Percentiles rank a stretch among this genome's conserved stretches.
Conservation (phyloP, 2,329 filamentous ascomycete species). For the Neonectria magnoliae region DNA sequence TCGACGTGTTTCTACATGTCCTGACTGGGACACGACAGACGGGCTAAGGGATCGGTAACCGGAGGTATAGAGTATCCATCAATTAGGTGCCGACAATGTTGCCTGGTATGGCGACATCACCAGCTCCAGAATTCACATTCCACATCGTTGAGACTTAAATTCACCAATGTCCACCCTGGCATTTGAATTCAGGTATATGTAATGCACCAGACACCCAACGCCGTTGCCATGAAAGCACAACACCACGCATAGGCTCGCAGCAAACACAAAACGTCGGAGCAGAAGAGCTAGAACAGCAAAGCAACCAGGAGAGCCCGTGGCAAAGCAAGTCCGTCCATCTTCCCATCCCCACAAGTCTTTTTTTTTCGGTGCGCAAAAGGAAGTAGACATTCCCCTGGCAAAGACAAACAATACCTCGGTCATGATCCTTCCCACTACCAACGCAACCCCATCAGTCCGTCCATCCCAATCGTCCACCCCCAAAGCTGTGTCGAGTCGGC, state of each 20-base stretch:
- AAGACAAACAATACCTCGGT: slow-evolving; percentile 33
- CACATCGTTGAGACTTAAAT: slow-evolving; percentile 9
- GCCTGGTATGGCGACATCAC: background rate
- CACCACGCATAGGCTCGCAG: slow-evolving; percentile 32
- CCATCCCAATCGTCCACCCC: slow-evolving; percentile 34
- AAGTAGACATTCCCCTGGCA: slow-evolving; percentile 26
- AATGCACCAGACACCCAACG: slow-evolving; percentile 47
- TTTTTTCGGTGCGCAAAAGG: slow-evolving; percentile 18
- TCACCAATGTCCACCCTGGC: slow-evolving; percentile 30
- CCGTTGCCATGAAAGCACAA: slow-evolving; percentile 48
- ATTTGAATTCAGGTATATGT: slow-evolving; percentile 46
- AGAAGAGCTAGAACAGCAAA: slow-evolving; percentile 39
- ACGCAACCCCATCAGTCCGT: slow-evolving; percentile 31
- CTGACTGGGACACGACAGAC: background rate
- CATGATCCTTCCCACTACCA: slow-evolving; percentile 30
- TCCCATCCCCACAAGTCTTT: slow-evolving; percentile 23
- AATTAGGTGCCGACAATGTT: background rate
- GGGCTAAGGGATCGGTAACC: background rate
- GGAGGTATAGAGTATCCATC: background rate
- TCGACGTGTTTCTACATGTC: background rate
- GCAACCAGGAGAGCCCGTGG: slow-evolving; percentile 30
- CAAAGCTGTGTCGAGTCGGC: slow-evolving; percentile 29
- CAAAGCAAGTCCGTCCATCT: slow-evolving; percentile 28
- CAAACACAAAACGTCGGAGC: slow-evolving; percentile 33
- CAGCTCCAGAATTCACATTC: background rate